These are phyloP conservation scores for Ceratocystiopsis brevicomis DNA, from an alignment of 2,329 filamentous ascomycete genomes.

Conservation along the genomic window DNA sequence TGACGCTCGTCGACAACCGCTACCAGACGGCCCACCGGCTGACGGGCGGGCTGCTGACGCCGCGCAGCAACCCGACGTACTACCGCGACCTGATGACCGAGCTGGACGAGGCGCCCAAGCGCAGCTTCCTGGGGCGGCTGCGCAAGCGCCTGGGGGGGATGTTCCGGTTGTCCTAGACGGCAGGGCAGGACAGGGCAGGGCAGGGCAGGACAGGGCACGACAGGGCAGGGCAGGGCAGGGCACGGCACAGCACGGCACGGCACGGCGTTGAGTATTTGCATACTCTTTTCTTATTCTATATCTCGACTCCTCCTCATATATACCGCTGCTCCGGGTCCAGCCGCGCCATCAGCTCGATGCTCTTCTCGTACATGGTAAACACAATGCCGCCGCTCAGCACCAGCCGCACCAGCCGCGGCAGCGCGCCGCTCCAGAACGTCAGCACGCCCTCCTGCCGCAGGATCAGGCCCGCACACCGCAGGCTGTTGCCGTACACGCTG, in stretches of 20 bases:
- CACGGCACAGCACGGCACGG: no score
- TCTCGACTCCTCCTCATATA: constrained; percentile 28
- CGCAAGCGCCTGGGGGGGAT: constrained; percentile 38
- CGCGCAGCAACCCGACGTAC: constrained; percentile 44
- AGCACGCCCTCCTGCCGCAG: constrained; percentile 75
- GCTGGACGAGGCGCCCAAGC: constrained; percentile 41
- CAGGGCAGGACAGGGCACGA: not conserved
- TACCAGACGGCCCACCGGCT: constrained; percentile 34
- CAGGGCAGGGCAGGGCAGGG: no score
- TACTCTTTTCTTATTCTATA: not conserved
- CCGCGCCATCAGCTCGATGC: constrained; percentile 67
- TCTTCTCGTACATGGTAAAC: constrained; percentile 97
- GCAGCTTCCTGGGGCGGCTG: constrained; percentile 33
- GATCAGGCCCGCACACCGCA: constrained; percentile 65
- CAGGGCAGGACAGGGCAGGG: not conserved
- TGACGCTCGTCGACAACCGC: constrained; percentile 38
- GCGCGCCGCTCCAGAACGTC: constrained; percentile 85
- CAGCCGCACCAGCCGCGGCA: constrained; percentile 67
- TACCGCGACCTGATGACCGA: constrained; percentile 42
- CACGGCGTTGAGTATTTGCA: not conserved
- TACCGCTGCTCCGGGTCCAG: constrained; percentile 73
- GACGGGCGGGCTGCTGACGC: constrained; percentile 32
- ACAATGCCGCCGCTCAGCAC: constrained; percentile 92
- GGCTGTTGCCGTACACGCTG: constrained; percentile 65
- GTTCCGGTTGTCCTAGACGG: constrained; percentile 33